Conservation (phyloP, 768 basidiomycete genomes). For the Austroboletus eburneus region DNA sequence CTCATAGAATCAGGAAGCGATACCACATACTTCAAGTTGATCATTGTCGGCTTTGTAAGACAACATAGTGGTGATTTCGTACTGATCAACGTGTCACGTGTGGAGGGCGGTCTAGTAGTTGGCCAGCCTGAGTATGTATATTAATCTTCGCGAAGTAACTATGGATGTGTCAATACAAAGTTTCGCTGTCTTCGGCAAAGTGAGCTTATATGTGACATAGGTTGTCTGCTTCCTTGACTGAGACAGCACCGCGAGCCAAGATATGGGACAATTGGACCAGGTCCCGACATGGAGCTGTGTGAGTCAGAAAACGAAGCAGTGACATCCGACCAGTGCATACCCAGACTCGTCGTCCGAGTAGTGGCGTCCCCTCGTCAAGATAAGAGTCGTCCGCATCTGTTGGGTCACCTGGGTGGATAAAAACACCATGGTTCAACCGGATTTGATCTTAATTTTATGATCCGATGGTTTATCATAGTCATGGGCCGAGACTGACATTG, state of each 20-base stretch:
- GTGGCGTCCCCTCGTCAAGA: conserved; percentile 39
- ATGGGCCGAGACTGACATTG: too few relatives aligned
- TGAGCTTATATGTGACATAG: conserved; percentile 63
- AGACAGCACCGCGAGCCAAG: conserved; percentile 58
- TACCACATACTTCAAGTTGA: conserved; percentile 81
- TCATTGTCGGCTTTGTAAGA: conserved; percentile 5
- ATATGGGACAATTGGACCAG: conserved; percentile 55
- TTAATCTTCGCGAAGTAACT: conserved; percentile 82
- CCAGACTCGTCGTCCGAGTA: conserved; percentile 36
- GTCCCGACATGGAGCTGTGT: conserved; percentile 37
- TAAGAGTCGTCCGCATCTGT: conserved; percentile 39
- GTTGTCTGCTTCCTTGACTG: conserved; percentile 61
- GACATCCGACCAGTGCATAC: conserved; percentile 34
- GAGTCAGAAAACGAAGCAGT: conserved; percentile 1
- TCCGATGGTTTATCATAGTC: too few relatives aligned
- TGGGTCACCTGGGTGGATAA: conserved; percentile 60
- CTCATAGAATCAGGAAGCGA: conserved; percentile 77
- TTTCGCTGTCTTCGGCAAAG: neutral
- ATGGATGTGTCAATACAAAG: conserved; percentile 7
- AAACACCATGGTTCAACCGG: too few relatives aligned
- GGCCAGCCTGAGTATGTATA: conserved; percentile 66
- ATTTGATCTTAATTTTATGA: too few relatives aligned
- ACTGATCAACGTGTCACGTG: conserved; percentile 90
- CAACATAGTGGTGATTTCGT: conserved; percentile 32
- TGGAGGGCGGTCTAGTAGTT: conserved; percentile 80